Evolutionary conservation across 345 rosid species (phyloP).

Genomic region (Salix caprea): DNA sequence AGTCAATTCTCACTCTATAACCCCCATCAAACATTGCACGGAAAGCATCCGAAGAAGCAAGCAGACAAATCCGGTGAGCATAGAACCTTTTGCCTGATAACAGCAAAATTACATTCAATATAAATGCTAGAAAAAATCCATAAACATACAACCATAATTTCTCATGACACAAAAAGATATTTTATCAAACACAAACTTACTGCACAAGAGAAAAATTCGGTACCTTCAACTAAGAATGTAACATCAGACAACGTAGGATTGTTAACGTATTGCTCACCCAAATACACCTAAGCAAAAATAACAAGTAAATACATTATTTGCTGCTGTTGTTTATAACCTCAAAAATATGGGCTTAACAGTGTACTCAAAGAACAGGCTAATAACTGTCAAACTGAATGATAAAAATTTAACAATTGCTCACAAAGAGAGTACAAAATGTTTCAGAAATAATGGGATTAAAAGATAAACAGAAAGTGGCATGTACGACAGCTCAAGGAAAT

Average conservation of each 20-base stretch:
- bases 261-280: conserved; percentile 69
- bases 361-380: background rate
- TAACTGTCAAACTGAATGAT: background rate
- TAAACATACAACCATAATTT: background rate
- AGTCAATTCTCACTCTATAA: conserved; percentile 49
- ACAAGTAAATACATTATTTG: background rate
- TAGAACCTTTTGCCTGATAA: conserved; percentile 55
- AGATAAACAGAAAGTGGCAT: background rate
- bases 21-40: conserved; percentile 85
- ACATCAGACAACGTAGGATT: conserved; percentile 65
- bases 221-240: conserved; percentile 68
- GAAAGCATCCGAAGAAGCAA: conserved; percentile 74
- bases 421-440: background rate
- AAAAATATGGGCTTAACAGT: background rate
- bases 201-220: background rate
- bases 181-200: background rate
- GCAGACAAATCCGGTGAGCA: conserved; percentile 70
- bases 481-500: background rate
- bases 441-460: background rate
- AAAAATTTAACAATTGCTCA: background rate
- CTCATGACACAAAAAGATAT: background rate
- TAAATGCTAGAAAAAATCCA: background rate
- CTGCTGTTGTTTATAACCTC: background rate
- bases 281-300: conserved; percentile 40
- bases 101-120: background rate